Evolutionary conservation across 1,284 basidiomycete genomes (phyloP).

Genomic region (Marasmius sp.): DNA sequence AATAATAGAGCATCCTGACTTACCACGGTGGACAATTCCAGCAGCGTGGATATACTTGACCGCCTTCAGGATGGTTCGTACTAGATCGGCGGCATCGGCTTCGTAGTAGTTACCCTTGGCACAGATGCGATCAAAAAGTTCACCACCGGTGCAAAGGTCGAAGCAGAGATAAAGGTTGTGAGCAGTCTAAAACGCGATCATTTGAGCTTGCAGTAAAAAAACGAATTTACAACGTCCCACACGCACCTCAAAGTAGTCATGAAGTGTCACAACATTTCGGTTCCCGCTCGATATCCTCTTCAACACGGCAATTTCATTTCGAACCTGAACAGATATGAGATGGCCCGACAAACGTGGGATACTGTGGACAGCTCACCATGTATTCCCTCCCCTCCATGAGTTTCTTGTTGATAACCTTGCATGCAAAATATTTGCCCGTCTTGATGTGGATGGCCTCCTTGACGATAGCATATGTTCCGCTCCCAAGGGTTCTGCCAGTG

Average conservation of each 20-base stretch:
- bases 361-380: slow-evolving; percentile 57
- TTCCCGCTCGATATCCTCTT: slow-evolving; percentile 94
- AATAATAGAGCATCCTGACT: slow-evolving; percentile 17
- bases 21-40: slow-evolving; percentile 95
- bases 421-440: slow-evolving; percentile 86
- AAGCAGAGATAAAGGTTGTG: slow-evolving; percentile 96
- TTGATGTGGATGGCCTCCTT: slow-evolving; percentile 97
- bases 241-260: slow-evolving; percentile 94
- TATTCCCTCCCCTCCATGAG: slow-evolving; percentile 93
- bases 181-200: slow-evolving; percentile 57
- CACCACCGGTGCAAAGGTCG: slow-evolving; percentile 96
- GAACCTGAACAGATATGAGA: slow-evolving; percentile 55
- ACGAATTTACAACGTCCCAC: slow-evolving; percentile 4
- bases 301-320: slow-evolving; percentile 95
- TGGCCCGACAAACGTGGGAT: slow-evolving; percentile 1
- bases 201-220: not conserved
- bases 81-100: slow-evolving; percentile 87
- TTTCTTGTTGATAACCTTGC: slow-evolving; percentile 96
- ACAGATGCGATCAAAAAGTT: slow-evolving; percentile 98
- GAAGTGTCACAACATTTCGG: slow-evolving; percentile 85
- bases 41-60: slow-evolving; percentile 92
- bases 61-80: slow-evolving; percentile 84
- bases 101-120: slow-evolving; percentile 97
- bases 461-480: slow-evolving; percentile 89
- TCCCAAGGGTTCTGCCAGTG: slow-evolving; percentile 90